Percentiles rank a stretch among this genome's conserved stretches.
Conservation (phyloP, 1,284 basidiomycete genomes). For the Cryptococcus sp. region DNA sequence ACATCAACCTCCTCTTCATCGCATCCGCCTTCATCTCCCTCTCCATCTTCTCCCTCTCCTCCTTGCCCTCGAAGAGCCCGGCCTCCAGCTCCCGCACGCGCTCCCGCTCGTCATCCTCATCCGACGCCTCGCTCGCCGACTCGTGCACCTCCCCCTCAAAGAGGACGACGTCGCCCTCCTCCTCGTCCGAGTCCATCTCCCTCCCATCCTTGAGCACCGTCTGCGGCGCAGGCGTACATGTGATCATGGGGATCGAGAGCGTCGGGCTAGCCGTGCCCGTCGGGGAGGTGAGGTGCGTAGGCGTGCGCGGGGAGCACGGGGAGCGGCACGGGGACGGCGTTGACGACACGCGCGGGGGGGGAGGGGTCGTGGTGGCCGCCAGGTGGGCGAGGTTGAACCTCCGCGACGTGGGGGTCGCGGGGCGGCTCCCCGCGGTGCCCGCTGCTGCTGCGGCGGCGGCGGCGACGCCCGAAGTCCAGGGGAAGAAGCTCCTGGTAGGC, state of each 20-base stretch:
- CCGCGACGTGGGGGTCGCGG: not conserved
- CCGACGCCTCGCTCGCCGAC: constrained; percentile 2
- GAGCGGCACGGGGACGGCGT: constrained; percentile 9
- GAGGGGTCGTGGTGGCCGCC: constrained; percentile 10
- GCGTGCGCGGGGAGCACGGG: constrained; percentile 23
- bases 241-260: constrained; percentile 45
- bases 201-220: constrained; percentile 22
- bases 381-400: constrained; percentile 12
- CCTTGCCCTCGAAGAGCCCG: constrained; percentile 24
- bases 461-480: not conserved
- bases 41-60: constrained; percentile 20
- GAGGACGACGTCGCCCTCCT: constrained; percentile 29
- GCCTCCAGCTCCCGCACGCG: constrained; percentile 11
- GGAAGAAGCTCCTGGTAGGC: constrained; percentile 12
- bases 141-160: constrained; percentile 21
- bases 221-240: constrained; percentile 42
- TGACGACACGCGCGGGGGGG: not conserved
- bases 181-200: constrained; percentile 44
- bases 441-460: too few relatives aligned
- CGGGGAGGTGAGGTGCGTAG: constrained; percentile 25
- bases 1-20: constrained; percentile 30
- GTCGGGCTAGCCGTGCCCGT: constrained; percentile 25
- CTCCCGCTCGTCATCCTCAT: constrained; percentile 3
- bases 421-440: not conserved
- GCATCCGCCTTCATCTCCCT: constrained; percentile 33